Evolutionary conservation across 768 basidiomycete species (phyloP).

Genomic region (Pisolithus albus): DNA sequence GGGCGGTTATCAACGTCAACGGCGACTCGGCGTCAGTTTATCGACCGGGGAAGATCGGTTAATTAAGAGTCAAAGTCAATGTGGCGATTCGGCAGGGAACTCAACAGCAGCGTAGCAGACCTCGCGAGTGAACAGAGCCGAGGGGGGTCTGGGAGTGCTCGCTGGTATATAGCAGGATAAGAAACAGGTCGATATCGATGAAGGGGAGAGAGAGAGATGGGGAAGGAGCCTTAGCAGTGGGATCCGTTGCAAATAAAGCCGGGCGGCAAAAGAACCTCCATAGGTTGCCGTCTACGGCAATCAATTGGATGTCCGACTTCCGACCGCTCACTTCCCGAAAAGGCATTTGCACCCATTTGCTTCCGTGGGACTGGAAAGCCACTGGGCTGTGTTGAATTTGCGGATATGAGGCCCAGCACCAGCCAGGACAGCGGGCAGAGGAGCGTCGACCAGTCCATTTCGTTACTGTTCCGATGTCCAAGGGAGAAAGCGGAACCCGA

Average conservation of each 20-base stretch:
- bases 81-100: conserved; percentile 7
- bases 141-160: not conserved
- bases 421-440: not conserved
- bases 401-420: not conserved
- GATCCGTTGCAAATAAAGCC: conserved; percentile 37
- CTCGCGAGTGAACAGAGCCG: not conserved
- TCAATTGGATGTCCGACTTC: conserved; percentile 30
- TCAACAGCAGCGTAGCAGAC: conserved; percentile 3
- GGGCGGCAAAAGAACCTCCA: conserved; percentile 28
- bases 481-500: not conserved
- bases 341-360: conserved; percentile 5
- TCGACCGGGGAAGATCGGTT: conserved; percentile 36
- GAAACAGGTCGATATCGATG: conserved; percentile 23
- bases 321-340: conserved; percentile 27
- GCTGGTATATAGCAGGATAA: conserved; percentile 6
- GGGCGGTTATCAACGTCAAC: conserved; percentile 34
- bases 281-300: conserved; percentile 32
- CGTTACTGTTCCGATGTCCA: not conserved
- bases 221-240: conserved; percentile 28
- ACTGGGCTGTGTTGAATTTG: not conserved
- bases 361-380: not conserved
- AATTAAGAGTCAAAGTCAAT: conserved; percentile 31
- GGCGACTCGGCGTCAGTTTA: conserved; percentile 36
- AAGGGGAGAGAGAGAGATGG: conserved; percentile 19
- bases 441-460: too few relatives aligned